phyloP scores from a whole-genome alignment of 75 land plant genomes.

The Cupressus sempervirens region DNA sequence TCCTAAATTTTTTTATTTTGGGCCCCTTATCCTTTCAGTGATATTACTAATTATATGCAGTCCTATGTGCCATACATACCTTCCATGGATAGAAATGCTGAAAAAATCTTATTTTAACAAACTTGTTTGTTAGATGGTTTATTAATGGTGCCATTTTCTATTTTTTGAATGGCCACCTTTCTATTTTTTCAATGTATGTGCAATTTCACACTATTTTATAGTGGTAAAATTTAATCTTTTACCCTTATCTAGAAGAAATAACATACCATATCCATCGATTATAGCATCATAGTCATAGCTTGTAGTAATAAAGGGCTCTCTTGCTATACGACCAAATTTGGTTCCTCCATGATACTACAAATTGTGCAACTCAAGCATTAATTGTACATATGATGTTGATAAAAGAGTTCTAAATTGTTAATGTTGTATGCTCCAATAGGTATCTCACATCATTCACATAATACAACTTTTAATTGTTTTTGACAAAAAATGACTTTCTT shows the following conservation, averaged over 20 bases:
- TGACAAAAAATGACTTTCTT: background rate
- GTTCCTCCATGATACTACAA: conserved; percentile 83
- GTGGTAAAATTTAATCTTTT: background rate
- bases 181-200: background rate
- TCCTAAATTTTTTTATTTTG: background rate
- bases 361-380: background rate
- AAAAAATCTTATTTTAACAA: background rate
- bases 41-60: background rate
- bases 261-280: conserved; percentile 40
- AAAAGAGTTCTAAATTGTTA: background rate
- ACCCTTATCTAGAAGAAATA: background rate
- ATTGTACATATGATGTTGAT: background rate
- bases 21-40: background rate
- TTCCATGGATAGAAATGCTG: background rate
- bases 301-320: conserved; percentile 51
- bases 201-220: background rate
- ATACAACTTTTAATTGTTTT: background rate
- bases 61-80: background rate
- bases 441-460: background rate
- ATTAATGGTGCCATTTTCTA: too few relatives aligned
- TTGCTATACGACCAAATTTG: conserved; percentile 65
- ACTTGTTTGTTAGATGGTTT: background rate
- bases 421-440: background rate
- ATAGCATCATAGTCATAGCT: conserved; percentile 81
- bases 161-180: background rate